Evolutionary conservation across 1,139 yeast species (phyloP).

Genomic region (Pichia sp.): DNA sequence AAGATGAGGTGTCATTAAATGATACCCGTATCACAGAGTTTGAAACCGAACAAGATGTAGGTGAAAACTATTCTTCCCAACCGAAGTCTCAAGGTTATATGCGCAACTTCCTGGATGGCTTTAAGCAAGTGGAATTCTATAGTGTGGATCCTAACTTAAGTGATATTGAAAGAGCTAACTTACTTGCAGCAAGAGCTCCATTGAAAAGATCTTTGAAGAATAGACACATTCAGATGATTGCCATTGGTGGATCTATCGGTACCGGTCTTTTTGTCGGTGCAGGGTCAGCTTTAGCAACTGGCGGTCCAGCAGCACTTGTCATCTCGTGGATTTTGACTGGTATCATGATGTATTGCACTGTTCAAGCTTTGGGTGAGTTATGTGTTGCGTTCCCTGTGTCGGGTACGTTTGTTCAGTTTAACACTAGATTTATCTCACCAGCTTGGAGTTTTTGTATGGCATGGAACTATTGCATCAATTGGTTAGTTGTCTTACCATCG

Average conservation of each 20-base stretch:
- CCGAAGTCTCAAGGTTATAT: too few species aligned
- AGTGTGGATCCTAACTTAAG: constrained; percentile 64
- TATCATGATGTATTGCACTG: constrained; percentile 52
- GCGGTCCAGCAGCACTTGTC: constrained; percentile 65
- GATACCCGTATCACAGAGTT: too few species aligned
- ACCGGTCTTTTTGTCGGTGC: constrained; percentile 57
- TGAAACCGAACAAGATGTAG: too few species aligned
- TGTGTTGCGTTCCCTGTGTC: constrained; percentile 61
- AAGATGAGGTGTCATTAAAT: too few species aligned
- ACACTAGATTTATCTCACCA: constrained; percentile 59
- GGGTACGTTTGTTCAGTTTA: constrained; percentile 63
- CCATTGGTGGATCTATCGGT: constrained; percentile 85
- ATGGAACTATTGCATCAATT: constrained; percentile 61
- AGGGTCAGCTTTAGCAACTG: constrained; percentile 53
- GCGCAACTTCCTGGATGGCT: constrained; percentile 24
- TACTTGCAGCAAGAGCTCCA: constrained; percentile 63
- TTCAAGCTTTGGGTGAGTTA: constrained; percentile 64
- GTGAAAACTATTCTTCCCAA: too few species aligned
- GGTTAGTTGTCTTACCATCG: constrained; percentile 63
- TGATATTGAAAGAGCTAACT: constrained; percentile 62
- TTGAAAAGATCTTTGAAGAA: constrained; percentile 54
- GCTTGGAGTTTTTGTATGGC: constrained; percentile 75
- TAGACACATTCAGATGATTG: constrained; percentile 74
- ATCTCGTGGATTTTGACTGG: constrained; percentile 47
- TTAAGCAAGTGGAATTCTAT: constrained; percentile 26